Evolutionary conservation across 192 early-diverging fungal species (phyloP), one percentile per base, ranked within the genome.

Genomic region (Endogone sp.): DNA sequence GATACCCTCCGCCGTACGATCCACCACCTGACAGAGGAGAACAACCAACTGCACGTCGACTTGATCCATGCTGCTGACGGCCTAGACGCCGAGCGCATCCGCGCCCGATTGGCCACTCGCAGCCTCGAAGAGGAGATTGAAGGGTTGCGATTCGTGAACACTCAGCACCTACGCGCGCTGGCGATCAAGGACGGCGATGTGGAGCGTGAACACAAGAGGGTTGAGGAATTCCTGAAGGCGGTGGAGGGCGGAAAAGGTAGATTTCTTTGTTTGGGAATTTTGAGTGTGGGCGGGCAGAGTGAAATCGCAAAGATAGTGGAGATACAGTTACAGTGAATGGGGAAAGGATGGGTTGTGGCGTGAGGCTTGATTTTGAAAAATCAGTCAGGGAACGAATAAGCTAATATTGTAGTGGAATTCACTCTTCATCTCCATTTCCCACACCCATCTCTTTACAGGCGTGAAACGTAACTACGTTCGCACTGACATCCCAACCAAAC

Each of bases 31-130:
- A 68, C 66, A 2, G 31, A 68, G 32, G 66, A 68, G 60, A 68
- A 68, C 32, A 68, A 68, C 44, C 58, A 68, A n/a, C 66, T 68
- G 57, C 57, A 29, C 0, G 3, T 62, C 20, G 66, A 68, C 23
- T 21, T 68, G 16, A 68, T 68, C 31, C 3, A 68, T 13, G 26
- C 20, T 2, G 58, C 20, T 28, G 66, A 68, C 3, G 22, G 0
- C 23, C 4, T n/a, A 21, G 26, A 25, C 29, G 29, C 57, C 4
- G 66, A 68, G 60, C 6, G 21, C 22, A 0, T 3, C 13, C 27
- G 60, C 29, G 25, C 16, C 4, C 60, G 60, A 2, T 9, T 26
- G 4, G 3, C 60, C 20, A 8, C 60, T 60, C 55, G 66, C 28
- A 68, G 60, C 28, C 44, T 60, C 28, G 66, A 68, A 27, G 32